A percentile compares a stretch with the other conserved stretches of the same genome.
Conservation (phyloP, 140 eudicot genomes). For the Oenanthe javanica region DNA sequence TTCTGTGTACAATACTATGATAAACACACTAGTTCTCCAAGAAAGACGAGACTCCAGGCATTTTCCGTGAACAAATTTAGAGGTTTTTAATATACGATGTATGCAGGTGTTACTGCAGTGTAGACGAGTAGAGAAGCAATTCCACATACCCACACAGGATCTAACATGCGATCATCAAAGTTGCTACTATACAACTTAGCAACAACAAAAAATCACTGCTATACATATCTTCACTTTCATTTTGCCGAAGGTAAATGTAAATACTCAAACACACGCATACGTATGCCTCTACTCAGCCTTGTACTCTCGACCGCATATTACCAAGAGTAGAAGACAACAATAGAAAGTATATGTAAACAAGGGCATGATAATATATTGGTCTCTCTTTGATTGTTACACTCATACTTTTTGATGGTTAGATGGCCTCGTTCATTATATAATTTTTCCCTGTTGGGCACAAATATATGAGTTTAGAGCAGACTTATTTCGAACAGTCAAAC, state of each 20-base stretch:
- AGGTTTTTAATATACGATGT: too few species aligned
- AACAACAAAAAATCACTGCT: too few species aligned
- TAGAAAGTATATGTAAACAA: not conserved
- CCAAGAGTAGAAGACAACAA: not conserved
- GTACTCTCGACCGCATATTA: not conserved
- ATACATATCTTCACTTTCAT: too few species aligned
- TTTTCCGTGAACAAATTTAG: too few species aligned
- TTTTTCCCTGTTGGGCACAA: not conserved
- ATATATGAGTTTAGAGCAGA: not conserved
- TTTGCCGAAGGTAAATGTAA: not conserved
- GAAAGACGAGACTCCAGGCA: too few species aligned
- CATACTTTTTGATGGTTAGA: not conserved
- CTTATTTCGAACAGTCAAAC: not conserved
- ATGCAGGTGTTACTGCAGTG: too few species aligned
- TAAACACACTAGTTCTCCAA: too few species aligned
- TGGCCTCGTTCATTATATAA: not conserved
- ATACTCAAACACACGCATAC: not conserved
- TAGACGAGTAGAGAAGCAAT: not conserved
- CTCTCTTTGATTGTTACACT: not conserved
- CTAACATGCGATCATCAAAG: not conserved
- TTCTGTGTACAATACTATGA: too few species aligned
- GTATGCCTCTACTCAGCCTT: not conserved
- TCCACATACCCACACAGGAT: not conserved
- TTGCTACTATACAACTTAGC: not conserved
- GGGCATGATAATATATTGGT: not conserved